A percentile compares a stretch with the other conserved stretches of the same genome.
Conservation (phyloP, 495 filamentous ascomycete species). For the Tuber brumale region DNA sequence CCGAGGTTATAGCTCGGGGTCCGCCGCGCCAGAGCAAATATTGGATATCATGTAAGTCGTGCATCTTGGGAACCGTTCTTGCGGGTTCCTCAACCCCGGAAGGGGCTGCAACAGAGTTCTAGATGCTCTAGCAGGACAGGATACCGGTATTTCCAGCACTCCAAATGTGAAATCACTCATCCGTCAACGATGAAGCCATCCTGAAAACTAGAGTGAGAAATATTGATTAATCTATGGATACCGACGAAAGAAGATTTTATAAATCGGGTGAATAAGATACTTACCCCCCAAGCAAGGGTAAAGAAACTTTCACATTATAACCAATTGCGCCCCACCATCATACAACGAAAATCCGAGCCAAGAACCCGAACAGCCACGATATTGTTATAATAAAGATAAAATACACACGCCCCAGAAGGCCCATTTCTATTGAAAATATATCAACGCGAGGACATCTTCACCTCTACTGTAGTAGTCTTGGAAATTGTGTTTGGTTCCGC, state of each 20-base stretch:
- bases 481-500: slow-evolving; percentile 20
- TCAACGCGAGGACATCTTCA: neutral
- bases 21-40: too few relatives aligned
- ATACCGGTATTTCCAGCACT: neutral
- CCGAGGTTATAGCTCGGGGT: too few relatives aligned
- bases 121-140: neutral
- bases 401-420: neutral
- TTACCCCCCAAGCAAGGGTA: neutral
- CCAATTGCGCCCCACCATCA: neutral
- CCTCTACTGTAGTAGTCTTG: slow-evolving; percentile 29
- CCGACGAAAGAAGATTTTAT: neutral
- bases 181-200: neutral
- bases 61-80: too few relatives aligned
- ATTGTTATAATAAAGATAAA: neutral
- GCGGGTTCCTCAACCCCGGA: too few relatives aligned
- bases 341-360: neutral
- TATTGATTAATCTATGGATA: neutral
- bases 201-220: neutral
- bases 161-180: neutral
- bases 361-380: neutral
- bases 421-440: neutral
- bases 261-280: neutral
- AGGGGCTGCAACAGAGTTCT: neutral
- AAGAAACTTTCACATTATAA: neutral
- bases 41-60: too few relatives aligned